Conservation (phyloP, 1,284 basidiomycete genomes). For the Meira miltonrushii region DNA sequence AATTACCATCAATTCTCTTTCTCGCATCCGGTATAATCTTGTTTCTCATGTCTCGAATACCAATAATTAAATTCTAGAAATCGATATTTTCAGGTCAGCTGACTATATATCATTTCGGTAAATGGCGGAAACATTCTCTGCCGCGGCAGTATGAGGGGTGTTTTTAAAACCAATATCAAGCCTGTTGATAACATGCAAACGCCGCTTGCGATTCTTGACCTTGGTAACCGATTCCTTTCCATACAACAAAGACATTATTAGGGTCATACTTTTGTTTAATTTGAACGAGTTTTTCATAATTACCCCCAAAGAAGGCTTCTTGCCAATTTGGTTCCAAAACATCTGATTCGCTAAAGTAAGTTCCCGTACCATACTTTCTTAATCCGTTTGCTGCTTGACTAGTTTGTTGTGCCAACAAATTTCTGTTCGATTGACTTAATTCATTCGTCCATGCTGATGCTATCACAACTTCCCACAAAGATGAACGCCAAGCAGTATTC, state of each 20-base stretch:
- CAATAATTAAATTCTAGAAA: too few species aligned
- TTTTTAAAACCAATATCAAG: background rate
- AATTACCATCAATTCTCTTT: too few species aligned
- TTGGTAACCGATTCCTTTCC: slow-evolving; percentile 18
- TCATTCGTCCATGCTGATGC: slow-evolving; percentile 1
- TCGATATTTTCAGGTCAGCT: too few species aligned
- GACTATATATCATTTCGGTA: too few species aligned
- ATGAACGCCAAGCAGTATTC: slow-evolving; percentile 17
- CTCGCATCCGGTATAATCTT: too few species aligned
- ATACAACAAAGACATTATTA: slow-evolving; percentile 16
- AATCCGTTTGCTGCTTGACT: slow-evolving; percentile 12
- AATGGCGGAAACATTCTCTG: too few species aligned
- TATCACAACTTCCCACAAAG: slow-evolving; percentile 15
- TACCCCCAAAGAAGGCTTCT: slow-evolving; percentile 17
- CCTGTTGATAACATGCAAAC: slow-evolving; percentile 14
- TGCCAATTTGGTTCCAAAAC: slow-evolving; percentile 16
- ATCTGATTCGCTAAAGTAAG: slow-evolving; percentile 14
- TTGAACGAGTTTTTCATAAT: slow-evolving; percentile 11
- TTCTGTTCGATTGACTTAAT: background rate
- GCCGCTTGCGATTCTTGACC: slow-evolving; percentile 12
- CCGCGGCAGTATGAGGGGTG: too few species aligned
- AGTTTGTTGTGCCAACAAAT: slow-evolving; percentile 9
- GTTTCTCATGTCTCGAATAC: too few species aligned
- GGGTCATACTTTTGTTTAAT: slow-evolving; percentile 22
- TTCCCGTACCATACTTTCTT: slow-evolving; percentile 16